Evolutionary conservation across 169 alveolate genomes (phyloP).

Genomic region (Cryptosporidium ubiquitum): DNA sequence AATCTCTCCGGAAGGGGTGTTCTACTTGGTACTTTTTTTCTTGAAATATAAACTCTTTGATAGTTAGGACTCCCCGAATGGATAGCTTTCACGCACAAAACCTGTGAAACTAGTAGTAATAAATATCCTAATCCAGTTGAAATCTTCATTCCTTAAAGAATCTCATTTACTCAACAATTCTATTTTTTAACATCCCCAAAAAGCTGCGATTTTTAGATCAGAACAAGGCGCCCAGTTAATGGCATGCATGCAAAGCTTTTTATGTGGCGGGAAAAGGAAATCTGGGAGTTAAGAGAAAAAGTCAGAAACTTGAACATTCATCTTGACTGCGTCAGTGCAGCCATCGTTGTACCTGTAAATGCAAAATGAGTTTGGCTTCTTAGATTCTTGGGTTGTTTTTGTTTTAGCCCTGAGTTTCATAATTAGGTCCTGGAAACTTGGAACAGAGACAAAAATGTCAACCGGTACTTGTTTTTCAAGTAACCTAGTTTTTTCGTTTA

Average conservation of each 20-base stretch:
- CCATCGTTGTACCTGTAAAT: conserved; percentile 50
- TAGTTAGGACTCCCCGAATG: conserved; percentile 3
- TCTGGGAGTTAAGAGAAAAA: background rate
- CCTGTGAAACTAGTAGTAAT: background rate
- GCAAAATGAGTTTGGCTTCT: background rate
- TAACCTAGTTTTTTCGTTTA: background rate
- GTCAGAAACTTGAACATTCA: conserved; percentile 35
- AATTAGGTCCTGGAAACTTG: background rate
- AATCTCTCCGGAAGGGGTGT: conserved; percentile 22
- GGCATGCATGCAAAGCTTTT: conserved; percentile 8
- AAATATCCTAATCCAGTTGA: background rate
- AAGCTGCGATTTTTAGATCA: background rate
- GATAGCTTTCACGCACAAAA: background rate
- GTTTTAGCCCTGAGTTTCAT: background rate
- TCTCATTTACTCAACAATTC: background rate
- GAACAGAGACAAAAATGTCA: background rate
- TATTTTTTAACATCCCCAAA: background rate
- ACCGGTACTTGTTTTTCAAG: background rate
- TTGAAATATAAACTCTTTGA: background rate
- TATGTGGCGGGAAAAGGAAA: background rate
- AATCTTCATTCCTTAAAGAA: background rate
- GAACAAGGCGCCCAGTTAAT: background rate
- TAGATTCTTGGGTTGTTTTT: too few species aligned
- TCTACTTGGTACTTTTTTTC: conserved; percentile 11
- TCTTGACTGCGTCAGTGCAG: conserved; percentile 37